Base-by-base conservation (phyloP, 2,329 filamentous ascomycete genomes). In the Sporothrix dimorphospora region DNA sequence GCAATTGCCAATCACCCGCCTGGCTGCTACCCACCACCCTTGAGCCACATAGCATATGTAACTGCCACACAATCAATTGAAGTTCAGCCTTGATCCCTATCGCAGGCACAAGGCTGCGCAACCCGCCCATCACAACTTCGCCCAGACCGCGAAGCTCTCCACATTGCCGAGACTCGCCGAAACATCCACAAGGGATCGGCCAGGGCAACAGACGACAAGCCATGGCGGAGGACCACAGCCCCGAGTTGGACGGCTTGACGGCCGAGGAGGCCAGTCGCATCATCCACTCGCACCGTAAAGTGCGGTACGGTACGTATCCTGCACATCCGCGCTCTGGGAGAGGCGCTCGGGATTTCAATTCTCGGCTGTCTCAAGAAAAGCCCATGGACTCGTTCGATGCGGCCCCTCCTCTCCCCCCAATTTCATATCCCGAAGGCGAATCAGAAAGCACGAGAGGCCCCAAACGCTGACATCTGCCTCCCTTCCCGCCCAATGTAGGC, bases 261-360 rank as follows among this genome's bases (percentile, higher is more conserved):
- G 86, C 88, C 11, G 89, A 91, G 79, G 89, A 91, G 80, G 89
- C 88, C 75, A 91, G 83, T 78, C 87, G 88, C 76, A 91, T 91
- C 81, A 91, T 91, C 76, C 89, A 91, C 79, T 90, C 88, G 69
- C 89, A 91, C 78, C 87, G 89, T 75, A 91, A 91, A 80, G 89
- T 91, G 72, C 86, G 89, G 78, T 91, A 91, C 80, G 89, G 89
- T 90, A 84, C 79, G 88, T 82, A 24, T 8, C n/a, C 30, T n/a
- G 30, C 24, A 19, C 38, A 51, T 42, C 53, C 24, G 24, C 11
- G 5, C 8, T 21, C n/a, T n/a, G n/a, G n/a, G n/a, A 53, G 12
- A 34, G 27, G 34, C 34, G 19, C 27, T 66, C 30, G 57, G 59
- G 59, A 66, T 66, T 55, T 12, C 27, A 49, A n/a, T 30, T 27